phyloP scores from a whole-genome alignment of 371 early-diverging fungal species.

The Batkoa obscura region DNA sequence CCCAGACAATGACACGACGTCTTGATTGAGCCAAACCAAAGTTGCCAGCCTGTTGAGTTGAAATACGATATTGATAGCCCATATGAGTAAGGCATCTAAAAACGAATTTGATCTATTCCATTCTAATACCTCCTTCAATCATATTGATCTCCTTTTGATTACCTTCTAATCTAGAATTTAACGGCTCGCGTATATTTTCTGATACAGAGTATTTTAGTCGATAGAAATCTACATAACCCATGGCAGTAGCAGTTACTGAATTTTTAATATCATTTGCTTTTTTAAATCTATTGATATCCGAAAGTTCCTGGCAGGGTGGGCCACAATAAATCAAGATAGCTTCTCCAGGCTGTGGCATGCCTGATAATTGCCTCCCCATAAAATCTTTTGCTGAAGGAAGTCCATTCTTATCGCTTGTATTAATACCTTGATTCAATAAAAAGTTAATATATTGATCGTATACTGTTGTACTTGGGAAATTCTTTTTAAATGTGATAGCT shows the following conservation, averaged over 20 bases:
- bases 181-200: slow-evolving; percentile 35
- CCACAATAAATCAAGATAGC: slow-evolving; percentile 46
- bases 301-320: slow-evolving; percentile 47
- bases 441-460: slow-evolving; percentile 34
- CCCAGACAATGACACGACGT: slow-evolving; percentile 35
- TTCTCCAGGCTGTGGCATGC: slow-evolving; percentile 29
- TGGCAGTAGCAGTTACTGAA: slow-evolving; percentile 27
- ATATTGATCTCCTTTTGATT: slow-evolving; percentile 18
- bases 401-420: slow-evolving; percentile 12
- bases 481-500: slow-evolving; percentile 27
- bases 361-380: slow-evolving; percentile 14
- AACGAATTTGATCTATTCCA: slow-evolving; percentile 36
- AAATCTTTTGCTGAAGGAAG: slow-evolving; percentile 15
- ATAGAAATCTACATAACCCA: slow-evolving; percentile 40
- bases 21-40: slow-evolving; percentile 34
- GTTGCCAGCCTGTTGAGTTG: slow-evolving; percentile 33
- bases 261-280: slow-evolving; percentile 38
- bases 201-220: slow-evolving; percentile 33
- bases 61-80: slow-evolving; percentile 35
- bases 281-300: slow-evolving; percentile 26
- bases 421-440: slow-evolving; percentile 28
- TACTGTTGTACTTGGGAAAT: slow-evolving; percentile 27
- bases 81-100: slow-evolving; percentile 31
- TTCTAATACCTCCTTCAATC: slow-evolving; percentile 23
- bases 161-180: slow-evolving; percentile 24